Evolutionary conservation across 495 filamentous ascomycete genomes (phyloP).

Genomic region (Aspergillus mulundensis): DNA sequence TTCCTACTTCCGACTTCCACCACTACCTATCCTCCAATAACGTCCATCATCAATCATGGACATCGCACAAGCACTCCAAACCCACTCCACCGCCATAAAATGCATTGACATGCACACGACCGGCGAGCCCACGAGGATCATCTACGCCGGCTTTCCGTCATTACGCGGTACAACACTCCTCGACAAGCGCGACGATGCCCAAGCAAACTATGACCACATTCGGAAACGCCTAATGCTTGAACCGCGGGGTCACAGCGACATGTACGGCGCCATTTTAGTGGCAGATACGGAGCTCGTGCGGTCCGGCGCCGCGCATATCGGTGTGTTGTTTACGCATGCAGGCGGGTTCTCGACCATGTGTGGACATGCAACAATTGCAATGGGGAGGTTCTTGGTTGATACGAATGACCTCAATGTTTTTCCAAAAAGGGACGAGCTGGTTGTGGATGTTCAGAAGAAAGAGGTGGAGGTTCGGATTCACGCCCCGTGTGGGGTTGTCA

Average conservation of each 20-base stretch:
- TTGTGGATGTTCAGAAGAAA: not conserved
- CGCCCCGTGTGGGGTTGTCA: conserved; percentile 11
- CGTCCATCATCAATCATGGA: too few species aligned
- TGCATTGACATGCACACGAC: conserved; percentile 37
- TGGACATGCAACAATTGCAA: conserved; percentile 44
- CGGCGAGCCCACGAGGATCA: conserved; percentile 31
- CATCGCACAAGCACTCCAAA: conserved; percentile 43
- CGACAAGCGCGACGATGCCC: conserved; percentile 26
- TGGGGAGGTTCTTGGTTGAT: conserved; percentile 32
- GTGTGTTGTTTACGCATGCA: conserved; percentile 54
- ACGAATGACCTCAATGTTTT: conserved; percentile 23
- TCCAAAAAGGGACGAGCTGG: conserved; percentile 15
- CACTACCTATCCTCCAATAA: too few species aligned
- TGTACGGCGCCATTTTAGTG: conserved; percentile 32
- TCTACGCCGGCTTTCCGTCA: conserved; percentile 28
- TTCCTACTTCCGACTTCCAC: too few species aligned
- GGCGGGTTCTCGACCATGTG: conserved; percentile 79
- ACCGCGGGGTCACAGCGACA: conserved; percentile 32
- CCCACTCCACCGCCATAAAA: conserved; percentile 20
- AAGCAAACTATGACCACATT: conserved; percentile 21
- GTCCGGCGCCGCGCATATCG: conserved; percentile 43
- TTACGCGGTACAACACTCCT: conserved; percentile 21
- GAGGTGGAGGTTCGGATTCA: conserved; percentile 4
- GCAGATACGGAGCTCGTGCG: conserved; percentile 27
- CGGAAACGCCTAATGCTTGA: conserved; percentile 29